These are phyloP conservation scores for Cercospora sesami DNA, from an alignment of 2,329 filamentous ascomycete species.

Conservation along the genomic window DNA sequence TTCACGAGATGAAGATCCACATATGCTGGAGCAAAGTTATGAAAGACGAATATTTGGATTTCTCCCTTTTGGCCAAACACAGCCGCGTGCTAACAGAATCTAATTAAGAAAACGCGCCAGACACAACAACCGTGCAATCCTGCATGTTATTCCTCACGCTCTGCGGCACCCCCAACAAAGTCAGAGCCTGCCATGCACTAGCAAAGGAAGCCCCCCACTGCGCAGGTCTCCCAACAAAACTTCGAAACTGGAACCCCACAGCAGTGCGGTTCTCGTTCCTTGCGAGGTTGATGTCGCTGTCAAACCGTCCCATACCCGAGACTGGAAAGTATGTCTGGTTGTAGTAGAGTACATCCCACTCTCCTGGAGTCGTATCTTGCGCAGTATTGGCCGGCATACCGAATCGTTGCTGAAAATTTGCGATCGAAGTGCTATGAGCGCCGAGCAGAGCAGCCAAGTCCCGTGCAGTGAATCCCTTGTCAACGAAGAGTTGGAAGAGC, in stretches of 20 bases:
- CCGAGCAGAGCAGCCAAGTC: conserved; percentile 58
- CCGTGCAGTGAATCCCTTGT: conserved; percentile 53
- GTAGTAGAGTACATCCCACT: conserved; percentile 57
- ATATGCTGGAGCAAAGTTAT: not conserved
- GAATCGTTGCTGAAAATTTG: conserved; percentile 40
- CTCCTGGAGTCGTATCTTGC: conserved; percentile 52
- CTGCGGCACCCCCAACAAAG: conserved; percentile 20
- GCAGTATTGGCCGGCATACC: conserved; percentile 39
- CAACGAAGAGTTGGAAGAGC: conserved; percentile 51
- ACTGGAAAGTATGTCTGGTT: conserved; percentile 35
- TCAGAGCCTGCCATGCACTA: conserved; percentile 23
- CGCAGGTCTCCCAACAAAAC: conserved; percentile 39
- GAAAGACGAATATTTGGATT: not conserved
- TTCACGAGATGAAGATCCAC: too few relatives aligned
- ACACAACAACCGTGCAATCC: conserved; percentile 23
- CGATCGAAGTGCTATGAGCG: conserved; percentile 54
- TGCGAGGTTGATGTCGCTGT: conserved; percentile 38
- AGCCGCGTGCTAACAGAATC: not conserved
- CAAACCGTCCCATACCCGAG: conserved; percentile 34
- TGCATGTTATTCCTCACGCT: conserved; percentile 17
- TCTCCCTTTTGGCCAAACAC: not conserved
- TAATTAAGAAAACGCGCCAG: not conserved
- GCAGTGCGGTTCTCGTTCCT: conserved; percentile 22
- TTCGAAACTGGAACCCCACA: conserved; percentile 24
- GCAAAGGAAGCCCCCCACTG: conserved; percentile 35